phyloP scores from a whole-genome alignment of 2,329 filamentous ascomycete genomes.

The Botryotinia globosa region DNA sequence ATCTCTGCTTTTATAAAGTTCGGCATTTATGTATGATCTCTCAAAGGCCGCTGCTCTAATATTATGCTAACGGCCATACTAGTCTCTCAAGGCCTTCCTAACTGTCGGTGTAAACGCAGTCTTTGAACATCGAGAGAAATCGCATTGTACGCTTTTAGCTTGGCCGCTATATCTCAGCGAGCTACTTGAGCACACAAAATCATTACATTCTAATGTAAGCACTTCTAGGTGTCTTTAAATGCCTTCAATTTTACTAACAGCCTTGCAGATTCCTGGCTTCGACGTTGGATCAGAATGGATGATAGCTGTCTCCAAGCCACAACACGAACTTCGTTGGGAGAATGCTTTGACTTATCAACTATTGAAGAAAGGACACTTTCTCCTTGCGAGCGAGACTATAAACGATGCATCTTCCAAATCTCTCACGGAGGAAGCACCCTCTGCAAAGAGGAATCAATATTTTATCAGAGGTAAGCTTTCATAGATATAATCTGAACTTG shows the following conservation, averaged over 20 bases:
- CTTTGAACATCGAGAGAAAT: constrained; percentile 43
- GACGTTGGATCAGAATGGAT: constrained; percentile 53
- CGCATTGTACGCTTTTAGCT: constrained; percentile 48
- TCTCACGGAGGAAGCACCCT: neutral
- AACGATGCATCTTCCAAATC: neutral
- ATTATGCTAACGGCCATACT: constrained; percentile 43
- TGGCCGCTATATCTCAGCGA: constrained; percentile 51
- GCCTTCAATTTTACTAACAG: neutral
- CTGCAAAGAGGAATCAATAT: constrained; percentile 2
- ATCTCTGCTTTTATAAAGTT: constrained; percentile 26
- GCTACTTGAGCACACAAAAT: constrained; percentile 46
- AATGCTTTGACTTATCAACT: constrained; percentile 16
- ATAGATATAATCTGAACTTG: neutral
- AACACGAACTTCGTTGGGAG: constrained; percentile 45
- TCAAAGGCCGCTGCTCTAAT: constrained; percentile 42
- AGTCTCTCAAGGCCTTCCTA: constrained; percentile 30
- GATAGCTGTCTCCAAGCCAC: constrained; percentile 51
- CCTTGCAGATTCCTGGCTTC: constrained; percentile 34
- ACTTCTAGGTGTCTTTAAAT: neutral
- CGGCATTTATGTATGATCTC: constrained; percentile 25
- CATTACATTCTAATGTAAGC: constrained; percentile 43
- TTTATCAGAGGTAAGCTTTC: constrained; percentile 8
- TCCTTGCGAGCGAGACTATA: neutral
- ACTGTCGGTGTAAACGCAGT: constrained; percentile 30
- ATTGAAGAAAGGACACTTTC: constrained; percentile 12